A percentile compares a stretch with the other conserved stretches of the same genome.
phyloP scores from a whole-genome alignment of 1,284 basidiomycete genomes.

The Polyporus tsugae region DNA sequence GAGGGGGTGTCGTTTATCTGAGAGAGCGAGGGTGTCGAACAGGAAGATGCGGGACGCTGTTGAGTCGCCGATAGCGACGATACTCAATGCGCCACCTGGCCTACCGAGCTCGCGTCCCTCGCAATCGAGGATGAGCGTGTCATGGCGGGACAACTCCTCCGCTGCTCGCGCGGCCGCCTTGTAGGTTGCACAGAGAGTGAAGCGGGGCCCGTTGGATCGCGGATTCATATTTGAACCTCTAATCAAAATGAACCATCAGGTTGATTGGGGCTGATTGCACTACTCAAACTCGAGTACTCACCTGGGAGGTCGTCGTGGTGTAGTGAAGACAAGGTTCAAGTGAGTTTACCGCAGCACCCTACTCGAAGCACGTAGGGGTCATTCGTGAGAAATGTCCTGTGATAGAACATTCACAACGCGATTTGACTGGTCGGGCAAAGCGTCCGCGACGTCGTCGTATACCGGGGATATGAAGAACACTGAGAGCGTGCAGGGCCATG shows the following conservation, averaged over 20 bases:
- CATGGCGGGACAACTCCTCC: constrained; percentile 23
- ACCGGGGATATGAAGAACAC: no score
- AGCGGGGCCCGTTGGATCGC: background rate
- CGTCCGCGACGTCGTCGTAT: background rate
- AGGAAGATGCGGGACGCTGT: constrained; percentile 49
- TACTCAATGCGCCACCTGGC: constrained; percentile 47
- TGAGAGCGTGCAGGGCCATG: background rate
- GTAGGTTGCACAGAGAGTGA: constrained; percentile 14
- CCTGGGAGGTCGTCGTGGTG: constrained; percentile 1
- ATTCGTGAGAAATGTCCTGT: background rate
- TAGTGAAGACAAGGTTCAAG: background rate
- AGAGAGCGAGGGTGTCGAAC: constrained; percentile 47
- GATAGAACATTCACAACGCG: background rate
- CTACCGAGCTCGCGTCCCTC: constrained; percentile 49
- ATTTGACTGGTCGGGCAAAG: no score
- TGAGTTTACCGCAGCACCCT: background rate
- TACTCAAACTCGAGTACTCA: background rate
- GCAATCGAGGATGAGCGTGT: constrained; percentile 40
- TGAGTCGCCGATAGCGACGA: constrained; percentile 52
- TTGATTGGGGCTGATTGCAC: background rate
- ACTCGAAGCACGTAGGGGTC: background rate
- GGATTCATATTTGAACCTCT: background rate
- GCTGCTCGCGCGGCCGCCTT: constrained; percentile 21
- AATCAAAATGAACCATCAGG: background rate
- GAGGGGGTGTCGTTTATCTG: constrained; percentile 27